Evolutionary conservation across 2,329 filamentous ascomycete species (phyloP).

Genomic region (Fusarium mangiferae): DNA sequence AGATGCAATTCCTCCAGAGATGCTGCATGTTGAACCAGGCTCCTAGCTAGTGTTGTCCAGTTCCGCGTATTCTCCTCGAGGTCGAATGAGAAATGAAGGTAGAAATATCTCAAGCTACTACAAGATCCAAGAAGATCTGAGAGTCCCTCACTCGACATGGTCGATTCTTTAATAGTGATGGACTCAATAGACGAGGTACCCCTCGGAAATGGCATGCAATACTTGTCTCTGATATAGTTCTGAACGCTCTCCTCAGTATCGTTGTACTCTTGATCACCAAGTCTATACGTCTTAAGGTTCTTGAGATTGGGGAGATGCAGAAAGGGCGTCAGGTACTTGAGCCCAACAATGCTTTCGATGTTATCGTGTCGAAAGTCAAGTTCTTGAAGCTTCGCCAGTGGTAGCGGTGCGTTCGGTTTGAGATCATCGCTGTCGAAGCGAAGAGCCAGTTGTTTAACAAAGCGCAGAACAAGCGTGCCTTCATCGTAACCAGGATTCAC

Average conservation of each 20-base stretch:
- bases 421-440: fast-evolving
- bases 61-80: fast-evolving
- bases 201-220: background rate
- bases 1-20: background rate
- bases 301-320: background rate
- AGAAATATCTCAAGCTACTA: background rate
- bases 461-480: background rate
- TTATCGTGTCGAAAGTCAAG: background rate
- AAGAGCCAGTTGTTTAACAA: background rate
- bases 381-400: background rate
- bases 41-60: background rate
- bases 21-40: background rate
- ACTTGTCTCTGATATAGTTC: background rate
- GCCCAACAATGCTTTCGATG: background rate
- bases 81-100: background rate
- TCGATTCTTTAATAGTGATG: background rate
- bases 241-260: background rate
- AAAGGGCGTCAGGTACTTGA: background rate
- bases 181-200: background rate
- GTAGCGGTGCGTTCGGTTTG: background rate
- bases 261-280: background rate
- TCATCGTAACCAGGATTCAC: fast-evolving
- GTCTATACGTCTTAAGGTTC: background rate
- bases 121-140: background rate
- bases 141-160: background rate